Conservation (phyloP, 495 filamentous ascomycete species). For the Achaetomiella virescens region DNA sequence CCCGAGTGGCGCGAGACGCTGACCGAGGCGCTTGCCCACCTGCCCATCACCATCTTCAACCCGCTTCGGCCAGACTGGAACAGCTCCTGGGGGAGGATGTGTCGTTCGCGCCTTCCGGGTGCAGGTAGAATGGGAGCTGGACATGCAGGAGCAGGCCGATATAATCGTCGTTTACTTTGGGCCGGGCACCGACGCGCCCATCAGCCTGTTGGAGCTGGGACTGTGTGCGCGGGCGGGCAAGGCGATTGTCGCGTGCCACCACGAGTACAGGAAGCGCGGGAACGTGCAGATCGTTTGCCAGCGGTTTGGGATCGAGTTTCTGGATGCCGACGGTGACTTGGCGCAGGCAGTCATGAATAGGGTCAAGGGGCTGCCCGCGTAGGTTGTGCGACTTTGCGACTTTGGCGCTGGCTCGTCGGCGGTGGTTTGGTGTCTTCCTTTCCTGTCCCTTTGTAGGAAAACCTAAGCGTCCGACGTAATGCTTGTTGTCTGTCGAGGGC, state of each 20-base stretch:
- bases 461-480: no score
- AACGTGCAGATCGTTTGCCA: constrained; percentile 51
- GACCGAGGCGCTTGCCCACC: constrained; percentile 26
- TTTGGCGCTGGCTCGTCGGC: no score
- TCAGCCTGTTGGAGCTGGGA: constrained; percentile 29
- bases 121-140: constrained; percentile 57
- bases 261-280: constrained; percentile 49
- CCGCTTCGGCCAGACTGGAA: constrained; percentile 52
- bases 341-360: background rate
- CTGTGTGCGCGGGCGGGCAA: constrained; percentile 42
- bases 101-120: constrained; percentile 38
- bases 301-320: constrained; percentile 34
- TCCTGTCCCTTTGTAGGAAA: no score
- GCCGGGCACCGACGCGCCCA: constrained; percentile 26
- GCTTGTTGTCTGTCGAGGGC: no score
- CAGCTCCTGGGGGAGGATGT: constrained; percentile 44
- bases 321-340: constrained; percentile 28
- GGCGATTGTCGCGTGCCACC: constrained; percentile 45
- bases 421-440: no score
- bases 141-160: constrained; percentile 46
- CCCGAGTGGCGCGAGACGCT: constrained; percentile 40
- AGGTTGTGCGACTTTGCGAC: no score
- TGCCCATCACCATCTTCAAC: constrained; percentile 54
- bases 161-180: constrained; percentile 53
- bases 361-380: background rate